Conservation (phyloP, 371 early-diverging fungal genomes). For the Sanchytrium tribonematis region DNA sequence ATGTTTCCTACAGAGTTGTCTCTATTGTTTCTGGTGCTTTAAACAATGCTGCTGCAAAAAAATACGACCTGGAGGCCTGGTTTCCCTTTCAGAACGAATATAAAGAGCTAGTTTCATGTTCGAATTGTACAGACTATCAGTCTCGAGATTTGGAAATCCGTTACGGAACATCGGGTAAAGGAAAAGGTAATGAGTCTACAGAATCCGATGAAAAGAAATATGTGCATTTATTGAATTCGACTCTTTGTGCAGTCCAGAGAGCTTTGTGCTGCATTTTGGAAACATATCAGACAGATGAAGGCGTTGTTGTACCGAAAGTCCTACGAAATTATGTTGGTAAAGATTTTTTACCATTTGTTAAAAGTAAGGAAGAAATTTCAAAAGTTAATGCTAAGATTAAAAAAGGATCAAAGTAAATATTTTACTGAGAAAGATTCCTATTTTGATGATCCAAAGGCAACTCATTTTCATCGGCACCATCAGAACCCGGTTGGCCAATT, state of each 20-base stretch:
- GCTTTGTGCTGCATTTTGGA: constrained; percentile 93
- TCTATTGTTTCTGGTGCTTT: constrained; percentile 91
- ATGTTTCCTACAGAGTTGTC: constrained; percentile 51
- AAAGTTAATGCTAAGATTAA: no score
- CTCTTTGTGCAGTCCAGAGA: constrained; percentile 91
- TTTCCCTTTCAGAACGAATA: constrained; percentile 94
- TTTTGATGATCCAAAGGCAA: no score
- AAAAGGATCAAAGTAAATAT: no score
- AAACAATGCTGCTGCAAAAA: constrained; percentile 97
- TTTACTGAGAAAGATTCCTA: no score
- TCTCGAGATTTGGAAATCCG: constrained; percentile 85
- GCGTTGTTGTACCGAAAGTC: constrained; percentile 27
- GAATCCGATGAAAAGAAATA: constrained; percentile 58
- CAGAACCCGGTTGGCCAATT: no score
- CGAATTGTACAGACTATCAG: constrained; percentile 98
- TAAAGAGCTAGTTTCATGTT: constrained; percentile 96
- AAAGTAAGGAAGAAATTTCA: no score
- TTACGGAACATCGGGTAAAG: constrained; percentile 58
- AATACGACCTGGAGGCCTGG: constrained; percentile 98
- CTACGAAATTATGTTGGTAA: constrained; percentile 11
- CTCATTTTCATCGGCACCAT: no score
- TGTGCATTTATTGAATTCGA: constrained; percentile 96
- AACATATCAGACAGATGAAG: constrained; percentile 75
- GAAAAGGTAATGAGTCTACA: constrained; percentile 6
- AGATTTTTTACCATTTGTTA: no score